A percentile compares a stretch with the other conserved stretches of the same genome.
These are phyloP conservation scores for Cladosporium sp. DNA, from an alignment of 2,329 filamentous ascomycete genomes.

Conservation along the genomic window DNA sequence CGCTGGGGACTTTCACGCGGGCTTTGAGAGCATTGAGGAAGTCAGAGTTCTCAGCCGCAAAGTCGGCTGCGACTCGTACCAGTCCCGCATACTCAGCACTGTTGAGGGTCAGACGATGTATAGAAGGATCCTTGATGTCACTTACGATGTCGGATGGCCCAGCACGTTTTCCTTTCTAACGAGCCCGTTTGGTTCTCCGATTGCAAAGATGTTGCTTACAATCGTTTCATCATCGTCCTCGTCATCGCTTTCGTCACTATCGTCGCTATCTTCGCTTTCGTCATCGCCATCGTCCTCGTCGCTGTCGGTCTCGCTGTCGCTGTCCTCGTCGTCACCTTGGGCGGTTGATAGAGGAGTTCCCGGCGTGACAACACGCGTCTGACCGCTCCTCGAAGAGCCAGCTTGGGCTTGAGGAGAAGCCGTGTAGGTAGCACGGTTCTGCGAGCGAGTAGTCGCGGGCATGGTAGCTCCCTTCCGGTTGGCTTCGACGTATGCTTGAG, in stretches of 20 bases:
- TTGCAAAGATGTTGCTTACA: not conserved
- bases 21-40: not conserved
- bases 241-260: not conserved
- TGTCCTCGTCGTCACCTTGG: not conserved
- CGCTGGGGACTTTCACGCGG: not conserved
- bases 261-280: not conserved
- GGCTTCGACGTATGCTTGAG: not conserved
- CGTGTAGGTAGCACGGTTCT: not conserved
- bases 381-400: not conserved
- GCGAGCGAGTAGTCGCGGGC: slow-evolving; percentile 6
- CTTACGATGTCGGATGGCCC: not conserved
- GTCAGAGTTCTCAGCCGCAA: not conserved
- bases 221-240: not conserved
- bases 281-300: not conserved
- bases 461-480: slow-evolving; percentile 4
- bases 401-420: not conserved
- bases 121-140: not conserved
- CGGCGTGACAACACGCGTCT: not conserved
- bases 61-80: not conserved
- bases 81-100: not conserved
- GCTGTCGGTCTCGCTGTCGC: not conserved
- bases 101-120: not conserved
- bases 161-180: not conserved
- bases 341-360: not conserved
- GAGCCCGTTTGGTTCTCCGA: not conserved